These are phyloP conservation scores for Ophiocordyceps camponoti-rufipedis DNA, from an alignment of 2,329 filamentous ascomycete species.

Conservation along the genomic window DNA sequence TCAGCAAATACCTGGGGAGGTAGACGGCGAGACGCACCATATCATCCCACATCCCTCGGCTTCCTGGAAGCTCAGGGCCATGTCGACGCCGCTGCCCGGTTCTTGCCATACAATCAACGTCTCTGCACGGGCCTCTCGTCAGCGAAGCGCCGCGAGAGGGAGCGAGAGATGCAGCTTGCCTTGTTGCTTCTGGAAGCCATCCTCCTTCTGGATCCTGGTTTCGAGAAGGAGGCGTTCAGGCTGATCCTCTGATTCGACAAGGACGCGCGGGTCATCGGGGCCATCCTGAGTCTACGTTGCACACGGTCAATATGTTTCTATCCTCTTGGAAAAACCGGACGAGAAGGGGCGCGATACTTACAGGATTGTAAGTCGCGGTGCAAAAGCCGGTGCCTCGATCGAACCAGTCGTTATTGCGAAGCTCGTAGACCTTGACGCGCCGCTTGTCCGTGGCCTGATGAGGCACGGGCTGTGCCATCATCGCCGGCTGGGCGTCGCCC, in stretches of 20 bases:
- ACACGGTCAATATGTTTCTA: not conserved
- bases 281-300: conserved; percentile 30
- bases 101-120: conserved; percentile 98
- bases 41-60: conserved; percentile 83
- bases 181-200: conserved; percentile 97
- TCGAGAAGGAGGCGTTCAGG: conserved; percentile 70
- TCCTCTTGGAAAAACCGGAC: not conserved
- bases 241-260: conserved; percentile 87
- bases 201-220: conserved; percentile 79
- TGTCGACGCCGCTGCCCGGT: conserved; percentile 64
- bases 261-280: conserved; percentile 69
- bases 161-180: conserved; percentile 30
- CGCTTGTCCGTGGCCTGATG: conserved; percentile 48
- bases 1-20: conserved; percentile 8
- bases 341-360: conserved; percentile 26
- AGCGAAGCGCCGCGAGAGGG: conserved; percentile 6
- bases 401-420: conserved; percentile 98
- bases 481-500: conserved; percentile 41
- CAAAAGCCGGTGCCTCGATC: conserved; percentile 95
- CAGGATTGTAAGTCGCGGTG: conserved; percentile 54
- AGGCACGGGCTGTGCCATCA: conserved; percentile 56
- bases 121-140: conserved; percentile 32
- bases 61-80: conserved; percentile 97
- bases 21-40: conserved; percentile 43
- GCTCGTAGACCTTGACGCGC: conserved; percentile 96